A percentile compares a stretch with the other conserved stretches of the same genome.
Conservation (phyloP, 768 basidiomycete genomes). For the Guyanaporus albipodus region DNA sequence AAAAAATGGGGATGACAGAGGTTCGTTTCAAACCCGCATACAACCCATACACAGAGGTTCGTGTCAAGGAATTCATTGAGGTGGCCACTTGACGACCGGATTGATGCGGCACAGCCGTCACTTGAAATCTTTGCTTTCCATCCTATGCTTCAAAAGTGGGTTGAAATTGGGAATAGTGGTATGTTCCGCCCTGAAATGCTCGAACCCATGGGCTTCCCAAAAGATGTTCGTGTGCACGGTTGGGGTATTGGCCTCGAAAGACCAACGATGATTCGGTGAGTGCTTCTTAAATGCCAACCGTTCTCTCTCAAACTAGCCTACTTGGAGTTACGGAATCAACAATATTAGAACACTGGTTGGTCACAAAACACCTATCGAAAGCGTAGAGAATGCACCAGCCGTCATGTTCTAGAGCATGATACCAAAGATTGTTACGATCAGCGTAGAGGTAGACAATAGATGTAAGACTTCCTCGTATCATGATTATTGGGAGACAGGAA, state of each 20-base stretch:
- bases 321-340: conserved; percentile 84
- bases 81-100: background rate
- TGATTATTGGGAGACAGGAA: background rate
- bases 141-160: conserved; percentile 89
- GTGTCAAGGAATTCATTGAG: background rate
- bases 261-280: conserved; percentile 97
- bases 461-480: conserved; percentile 2
- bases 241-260: conserved; percentile 95
- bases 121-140: conserved; percentile 99
- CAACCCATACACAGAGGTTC: conserved; percentile 95
- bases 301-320: conserved; percentile 1
- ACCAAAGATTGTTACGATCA: background rate
- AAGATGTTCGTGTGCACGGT: conserved; percentile 93
- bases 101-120: conserved; percentile 59
- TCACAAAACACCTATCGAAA: conserved; percentile 92
- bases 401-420: conserved; percentile 68
- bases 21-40: conserved; percentile 98
- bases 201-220: conserved; percentile 97
- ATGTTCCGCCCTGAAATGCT: conserved; percentile 99
- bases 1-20: conserved; percentile 93
- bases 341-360: conserved; percentile 97
- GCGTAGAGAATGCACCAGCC: conserved; percentile 83
- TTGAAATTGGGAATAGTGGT: conserved; percentile 97
- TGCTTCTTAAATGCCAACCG: conserved; percentile 1
- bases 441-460: conserved; percentile 6